Conservation (phyloP, 1,139 yeast species). For the Saccharomyces pastorianus region DNA sequence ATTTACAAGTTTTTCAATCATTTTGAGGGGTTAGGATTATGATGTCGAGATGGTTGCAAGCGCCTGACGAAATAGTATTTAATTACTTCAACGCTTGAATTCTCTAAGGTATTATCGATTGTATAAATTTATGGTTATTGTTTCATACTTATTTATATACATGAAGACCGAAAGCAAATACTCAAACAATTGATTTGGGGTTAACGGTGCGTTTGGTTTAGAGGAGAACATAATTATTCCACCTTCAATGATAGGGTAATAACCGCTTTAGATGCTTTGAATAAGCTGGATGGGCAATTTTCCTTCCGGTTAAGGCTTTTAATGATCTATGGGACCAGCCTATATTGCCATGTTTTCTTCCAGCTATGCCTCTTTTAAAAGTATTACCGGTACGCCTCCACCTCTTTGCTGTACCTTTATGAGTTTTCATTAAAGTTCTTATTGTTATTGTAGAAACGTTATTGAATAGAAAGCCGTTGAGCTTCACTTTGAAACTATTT, state of each 20-base stretch:
- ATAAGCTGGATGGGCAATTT: constrained; percentile 44
- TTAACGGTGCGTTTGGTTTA: too few relatives aligned
- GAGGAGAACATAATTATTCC: background rate
- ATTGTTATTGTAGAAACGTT: constrained; percentile 18
- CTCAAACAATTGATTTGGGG: background rate
- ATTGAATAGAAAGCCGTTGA: constrained; percentile 6
- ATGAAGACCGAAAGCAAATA: background rate
- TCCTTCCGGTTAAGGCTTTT: constrained; percentile 56
- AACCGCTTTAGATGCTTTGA: constrained; percentile 43
- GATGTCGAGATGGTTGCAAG: background rate
- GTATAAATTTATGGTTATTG: background rate
- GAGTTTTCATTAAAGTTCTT: constrained; percentile 35
- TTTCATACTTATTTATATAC: background rate
- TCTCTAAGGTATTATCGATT: background rate
- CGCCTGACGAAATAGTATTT: background rate
- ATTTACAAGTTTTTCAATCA: background rate
- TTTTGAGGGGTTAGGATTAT: background rate
- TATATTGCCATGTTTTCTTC: constrained; percentile 88
- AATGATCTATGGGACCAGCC: constrained; percentile 69
- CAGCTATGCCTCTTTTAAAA: constrained; percentile 66
- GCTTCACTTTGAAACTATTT: constrained; percentile 7
- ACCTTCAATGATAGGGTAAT: constrained; percentile 33
- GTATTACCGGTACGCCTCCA: constrained; percentile 64
- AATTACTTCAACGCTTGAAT: background rate
- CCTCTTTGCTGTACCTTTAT: constrained; percentile 61